Percentiles rank a stretch among this genome's conserved stretches.
These are phyloP conservation scores for Jaminaea rosea DNA, from an alignment of 1,284 basidiomycete species.

Conservation along the genomic window DNA sequence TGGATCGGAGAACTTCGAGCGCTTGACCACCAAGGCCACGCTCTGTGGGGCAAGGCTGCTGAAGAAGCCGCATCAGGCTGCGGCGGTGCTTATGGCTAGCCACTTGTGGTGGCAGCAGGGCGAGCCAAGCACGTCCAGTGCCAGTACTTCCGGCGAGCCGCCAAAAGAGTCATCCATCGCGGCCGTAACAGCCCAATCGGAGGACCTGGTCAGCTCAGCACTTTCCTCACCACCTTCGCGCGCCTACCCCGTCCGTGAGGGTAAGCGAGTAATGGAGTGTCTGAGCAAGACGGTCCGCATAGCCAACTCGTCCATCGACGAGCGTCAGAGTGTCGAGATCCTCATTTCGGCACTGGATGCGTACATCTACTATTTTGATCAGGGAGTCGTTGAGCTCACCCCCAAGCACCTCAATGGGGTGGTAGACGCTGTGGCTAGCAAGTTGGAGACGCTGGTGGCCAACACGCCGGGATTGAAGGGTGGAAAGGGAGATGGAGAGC, in stretches of 20 bases:
- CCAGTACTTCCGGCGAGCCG: constrained; percentile 2
- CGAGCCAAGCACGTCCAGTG: too few relatives aligned
- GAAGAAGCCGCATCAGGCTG: constrained; percentile 45
- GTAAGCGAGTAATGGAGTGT: constrained; percentile 44
- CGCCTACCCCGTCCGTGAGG: constrained; percentile 30
- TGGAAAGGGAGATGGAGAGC: neutral
- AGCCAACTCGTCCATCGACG: constrained; percentile 45
- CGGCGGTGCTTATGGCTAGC: constrained; percentile 45
- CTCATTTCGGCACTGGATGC: constrained; percentile 42
- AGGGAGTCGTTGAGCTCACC: constrained; percentile 38
- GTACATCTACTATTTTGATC: constrained; percentile 46
- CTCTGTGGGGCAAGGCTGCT: constrained; percentile 42
- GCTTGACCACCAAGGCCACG: constrained; percentile 43
- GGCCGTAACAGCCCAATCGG: too few relatives aligned
- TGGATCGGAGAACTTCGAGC: constrained; percentile 41
- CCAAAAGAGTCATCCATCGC: too few relatives aligned
- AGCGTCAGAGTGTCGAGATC: constrained; percentile 42
- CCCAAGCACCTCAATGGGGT: constrained; percentile 43
- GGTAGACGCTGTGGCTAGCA: constrained; percentile 41
- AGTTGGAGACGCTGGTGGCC: constrained; percentile 16
- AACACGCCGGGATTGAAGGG: neutral
- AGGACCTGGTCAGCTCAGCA: too few relatives aligned
- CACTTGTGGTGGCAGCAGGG: constrained; percentile 48
- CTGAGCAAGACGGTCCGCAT: constrained; percentile 44
- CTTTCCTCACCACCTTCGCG: constrained; percentile 17